These are phyloP conservation scores for Sugiyamaella neomexicana DNA, from an alignment of 1,139 yeast genomes.

Conservation along the genomic window DNA sequence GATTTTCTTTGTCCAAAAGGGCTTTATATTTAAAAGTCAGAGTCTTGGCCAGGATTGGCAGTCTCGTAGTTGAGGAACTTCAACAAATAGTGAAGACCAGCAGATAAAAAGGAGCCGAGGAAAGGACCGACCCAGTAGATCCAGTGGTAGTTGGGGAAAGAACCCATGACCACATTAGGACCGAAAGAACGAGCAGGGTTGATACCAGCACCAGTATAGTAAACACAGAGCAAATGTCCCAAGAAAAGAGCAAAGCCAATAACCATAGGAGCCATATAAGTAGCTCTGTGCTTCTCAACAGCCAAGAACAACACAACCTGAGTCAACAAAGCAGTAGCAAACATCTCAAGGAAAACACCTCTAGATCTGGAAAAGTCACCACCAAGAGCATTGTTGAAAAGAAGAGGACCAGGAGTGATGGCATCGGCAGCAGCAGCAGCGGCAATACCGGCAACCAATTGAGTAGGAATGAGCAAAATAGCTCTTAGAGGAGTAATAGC, in stretches of 20 bases:
- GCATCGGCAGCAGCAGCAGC: conserved; percentile 91
- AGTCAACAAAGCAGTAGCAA: conserved; percentile 73
- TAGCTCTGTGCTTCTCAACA: conserved; percentile 76
- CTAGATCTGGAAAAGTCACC: conserved; percentile 70
- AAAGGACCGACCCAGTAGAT: conserved; percentile 90
- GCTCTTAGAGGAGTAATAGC: conserved; percentile 78
- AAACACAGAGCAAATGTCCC: conserved; percentile 79
- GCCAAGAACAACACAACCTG: conserved; percentile 79
- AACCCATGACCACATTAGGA: conserved; percentile 68
- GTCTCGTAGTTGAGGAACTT: conserved; percentile 69
- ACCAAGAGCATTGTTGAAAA: conserved; percentile 71
- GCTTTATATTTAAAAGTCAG: conserved; percentile 39
- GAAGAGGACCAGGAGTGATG: conserved; percentile 79
- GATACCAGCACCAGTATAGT: conserved; percentile 88
- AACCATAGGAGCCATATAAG: conserved; percentile 77
- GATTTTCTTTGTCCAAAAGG: neutral
- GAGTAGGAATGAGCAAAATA: conserved; percentile 61
- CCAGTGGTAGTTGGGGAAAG: conserved; percentile 86
- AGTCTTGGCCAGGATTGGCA: conserved; percentile 70
- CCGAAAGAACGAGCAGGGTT: conserved; percentile 92
- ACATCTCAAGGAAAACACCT: conserved; percentile 81
- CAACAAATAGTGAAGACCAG: conserved; percentile 65
- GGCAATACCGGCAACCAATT: conserved; percentile 83
- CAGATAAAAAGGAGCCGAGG: conserved; percentile 67
- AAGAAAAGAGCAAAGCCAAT: conserved; percentile 81